Base-by-base conservation (phyloP, 2,329 filamentous ascomycete genomes). In the Phyllachora maydis region DNA sequence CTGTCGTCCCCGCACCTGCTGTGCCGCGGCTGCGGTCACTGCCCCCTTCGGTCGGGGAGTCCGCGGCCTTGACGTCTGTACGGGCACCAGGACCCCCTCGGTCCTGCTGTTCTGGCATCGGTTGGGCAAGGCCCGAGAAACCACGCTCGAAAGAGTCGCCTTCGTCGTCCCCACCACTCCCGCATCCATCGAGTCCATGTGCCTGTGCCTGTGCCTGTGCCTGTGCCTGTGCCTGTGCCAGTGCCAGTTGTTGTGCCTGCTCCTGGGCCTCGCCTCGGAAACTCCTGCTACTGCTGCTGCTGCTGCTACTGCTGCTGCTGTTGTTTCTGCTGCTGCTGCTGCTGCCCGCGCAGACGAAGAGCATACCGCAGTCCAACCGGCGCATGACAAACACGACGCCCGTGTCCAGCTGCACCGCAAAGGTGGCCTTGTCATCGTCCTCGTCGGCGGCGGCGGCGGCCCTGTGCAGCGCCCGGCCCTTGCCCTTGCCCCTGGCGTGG, bases 321-420 rank as follows among this genome's bases (percentile, higher is more conserved):
- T 17, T 17, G 16, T 9, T 17, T 6, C 6, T 17, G 16, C 16
- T 17, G 16, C 9, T 17, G 16, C 9, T 23, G 24, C 18, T 24
- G 18, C 8, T 22, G 21, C 65, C 65, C 19, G 71, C 54, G 33
- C 61, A 67, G 22, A 71, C 59, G 31, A 73, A 66, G 18, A 73
- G 47, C 21, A 73, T 50, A 11, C 64, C 64, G 40, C 65, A 71
- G 19, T 48, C 50, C 16, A 73, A 47, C 2, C 51, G 49, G 8
- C 64, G 52, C 26, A 73, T 62, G 11, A 70, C 56, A 33, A 73
- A 55, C 15, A 69, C 58, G 16, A 59, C 56, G 23, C 54, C 62
- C 15, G 53, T 51, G 21, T 46, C 43, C 23, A 73, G 56, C 43
- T 72, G 63, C 16, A 71, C 54, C 1, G 62, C 67, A 17, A 68